Conservation (phyloP, 2,329 filamentous ascomycete genomes). For the Curvularia verruculosa region DNA sequence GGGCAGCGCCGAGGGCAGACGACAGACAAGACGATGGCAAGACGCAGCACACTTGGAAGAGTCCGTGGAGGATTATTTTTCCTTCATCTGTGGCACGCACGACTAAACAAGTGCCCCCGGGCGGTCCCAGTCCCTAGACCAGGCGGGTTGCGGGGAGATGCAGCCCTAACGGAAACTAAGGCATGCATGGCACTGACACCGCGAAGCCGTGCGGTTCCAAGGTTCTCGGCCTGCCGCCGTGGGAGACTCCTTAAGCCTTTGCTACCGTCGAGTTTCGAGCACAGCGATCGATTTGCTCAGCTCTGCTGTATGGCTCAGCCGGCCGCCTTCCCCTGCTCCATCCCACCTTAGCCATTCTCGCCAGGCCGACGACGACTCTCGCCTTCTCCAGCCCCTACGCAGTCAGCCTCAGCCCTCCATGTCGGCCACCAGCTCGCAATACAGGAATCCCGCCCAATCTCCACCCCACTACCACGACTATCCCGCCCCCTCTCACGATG, state of each 20-base stretch:
- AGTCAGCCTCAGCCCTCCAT: slow-evolving; percentile 37
- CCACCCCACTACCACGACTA: slow-evolving; percentile 38
- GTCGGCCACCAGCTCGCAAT: slow-evolving; percentile 39
- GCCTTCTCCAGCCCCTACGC: slow-evolving; percentile 28
- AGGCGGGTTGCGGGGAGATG: slow-evolving; percentile 25
- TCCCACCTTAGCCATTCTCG: slow-evolving; percentile 21
- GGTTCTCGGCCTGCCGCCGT: slow-evolving; percentile 31
- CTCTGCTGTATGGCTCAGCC: slow-evolving; percentile 30
- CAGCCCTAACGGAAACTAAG: slow-evolving; percentile 34
- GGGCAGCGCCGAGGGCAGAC: neutral
- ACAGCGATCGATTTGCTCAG: slow-evolving; percentile 25
- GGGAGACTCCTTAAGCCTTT: slow-evolving; percentile 19
- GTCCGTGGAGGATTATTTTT: too few species aligned
- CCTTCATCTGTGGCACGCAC: too few species aligned
- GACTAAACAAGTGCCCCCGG: neutral
- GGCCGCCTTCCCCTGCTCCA: slow-evolving; percentile 26
- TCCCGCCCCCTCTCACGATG: slow-evolving; percentile 28
- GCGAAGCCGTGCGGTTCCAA: slow-evolving; percentile 14
- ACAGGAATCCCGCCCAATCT: slow-evolving; percentile 35
- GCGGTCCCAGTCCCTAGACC: neutral
- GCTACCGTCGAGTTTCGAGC: slow-evolving; percentile 24
- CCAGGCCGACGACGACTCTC: slow-evolving; percentile 27
- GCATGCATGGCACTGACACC: slow-evolving; percentile 26
- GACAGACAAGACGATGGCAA: neutral
- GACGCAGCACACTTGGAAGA: too few species aligned